These are phyloP conservation scores for Backusella psychrophila DNA, from an alignment of 192 early-diverging fungal genomes.

Conservation along the genomic window DNA sequence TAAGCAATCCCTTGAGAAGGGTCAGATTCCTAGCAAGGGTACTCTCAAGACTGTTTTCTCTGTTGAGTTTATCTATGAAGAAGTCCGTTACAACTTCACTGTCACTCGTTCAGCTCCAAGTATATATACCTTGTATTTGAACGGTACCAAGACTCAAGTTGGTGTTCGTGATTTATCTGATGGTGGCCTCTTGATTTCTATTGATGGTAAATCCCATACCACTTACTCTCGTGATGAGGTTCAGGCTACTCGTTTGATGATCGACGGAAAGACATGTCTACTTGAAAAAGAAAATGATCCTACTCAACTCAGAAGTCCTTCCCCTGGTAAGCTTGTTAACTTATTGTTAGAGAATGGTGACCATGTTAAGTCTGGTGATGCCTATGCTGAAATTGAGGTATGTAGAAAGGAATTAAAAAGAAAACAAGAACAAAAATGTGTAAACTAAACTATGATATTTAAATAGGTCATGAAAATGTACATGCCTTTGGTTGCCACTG, in stretches of 20 bases:
- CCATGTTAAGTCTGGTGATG: slow-evolving; percentile 85
- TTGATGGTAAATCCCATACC: slow-evolving; percentile 88
- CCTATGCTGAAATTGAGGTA: slow-evolving; percentile 97
- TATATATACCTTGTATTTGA: slow-evolving; percentile 76
- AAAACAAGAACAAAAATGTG: neutral
- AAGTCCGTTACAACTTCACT: slow-evolving; percentile 88
- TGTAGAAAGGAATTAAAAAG: neutral
- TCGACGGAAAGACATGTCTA: slow-evolving; percentile 89
- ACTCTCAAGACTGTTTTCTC: slow-evolving; percentile 69
- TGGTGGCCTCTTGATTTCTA: slow-evolving; percentile 85
- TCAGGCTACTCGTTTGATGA: slow-evolving; percentile 80
- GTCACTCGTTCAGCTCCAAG: slow-evolving; percentile 80
- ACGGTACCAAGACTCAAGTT: slow-evolving; percentile 80
- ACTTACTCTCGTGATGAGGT: slow-evolving; percentile 91
- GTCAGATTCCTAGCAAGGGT: slow-evolving; percentile 82
- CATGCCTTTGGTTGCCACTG: slow-evolving; percentile 93
- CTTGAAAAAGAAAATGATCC: slow-evolving; percentile 98
- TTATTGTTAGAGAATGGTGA: slow-evolving; percentile 91
- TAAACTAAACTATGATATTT: slow-evolving; percentile 6
- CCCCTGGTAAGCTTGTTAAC: slow-evolving; percentile 95
- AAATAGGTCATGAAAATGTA: slow-evolving; percentile 98
- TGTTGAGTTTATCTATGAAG: slow-evolving; percentile 93
- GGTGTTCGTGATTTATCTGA: slow-evolving; percentile 86
- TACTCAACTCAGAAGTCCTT: slow-evolving; percentile 92
- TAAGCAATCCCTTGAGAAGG: slow-evolving; percentile 83